A percentile compares a stretch with the other conserved stretches of the same genome.
phyloP scores from a whole-genome alignment of 2,329 filamentous ascomycete genomes.

The Pseudogymnoascus sp. region DNA sequence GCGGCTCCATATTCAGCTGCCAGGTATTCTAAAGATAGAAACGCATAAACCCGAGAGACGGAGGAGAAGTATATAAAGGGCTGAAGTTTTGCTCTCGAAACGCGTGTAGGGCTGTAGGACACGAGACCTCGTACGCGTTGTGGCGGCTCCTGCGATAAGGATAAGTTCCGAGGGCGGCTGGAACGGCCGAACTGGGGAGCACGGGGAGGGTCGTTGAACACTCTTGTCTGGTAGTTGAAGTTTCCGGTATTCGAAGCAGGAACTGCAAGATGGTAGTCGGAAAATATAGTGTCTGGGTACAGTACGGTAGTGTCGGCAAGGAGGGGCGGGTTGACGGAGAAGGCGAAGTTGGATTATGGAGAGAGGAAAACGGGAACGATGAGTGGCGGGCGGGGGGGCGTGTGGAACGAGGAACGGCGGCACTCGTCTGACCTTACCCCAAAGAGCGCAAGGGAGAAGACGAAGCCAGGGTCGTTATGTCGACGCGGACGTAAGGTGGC shows the following conservation, averaged over 20 bases:
- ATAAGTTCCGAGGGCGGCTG: background rate
- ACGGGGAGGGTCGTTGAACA: background rate
- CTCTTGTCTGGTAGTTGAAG: background rate
- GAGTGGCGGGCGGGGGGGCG: background rate
- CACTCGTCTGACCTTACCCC: background rate
- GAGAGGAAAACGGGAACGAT: background rate
- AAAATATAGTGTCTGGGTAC: background rate
- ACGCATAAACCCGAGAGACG: constrained; percentile 3
- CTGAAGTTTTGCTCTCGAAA: background rate
- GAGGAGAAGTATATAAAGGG: background rate
- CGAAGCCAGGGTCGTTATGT: background rate
- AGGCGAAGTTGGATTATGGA: background rate
- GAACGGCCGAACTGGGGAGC: background rate
- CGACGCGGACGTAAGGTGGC: background rate
- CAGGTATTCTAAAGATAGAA: background rate
- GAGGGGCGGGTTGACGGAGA: background rate
- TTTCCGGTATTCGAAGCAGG: background rate
- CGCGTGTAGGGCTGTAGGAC: background rate
- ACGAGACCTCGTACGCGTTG: constrained; percentile 3
- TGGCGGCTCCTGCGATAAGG: constrained; percentile 1
- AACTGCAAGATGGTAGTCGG: background rate
- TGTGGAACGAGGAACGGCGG: background rate
- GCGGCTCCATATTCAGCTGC: constrained; percentile 4
- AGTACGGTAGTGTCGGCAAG: background rate
- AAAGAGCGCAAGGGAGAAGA: background rate